Conservation (phyloP, 2,329 filamentous ascomycete species). For the Rhinocladiella similis region DNA sequence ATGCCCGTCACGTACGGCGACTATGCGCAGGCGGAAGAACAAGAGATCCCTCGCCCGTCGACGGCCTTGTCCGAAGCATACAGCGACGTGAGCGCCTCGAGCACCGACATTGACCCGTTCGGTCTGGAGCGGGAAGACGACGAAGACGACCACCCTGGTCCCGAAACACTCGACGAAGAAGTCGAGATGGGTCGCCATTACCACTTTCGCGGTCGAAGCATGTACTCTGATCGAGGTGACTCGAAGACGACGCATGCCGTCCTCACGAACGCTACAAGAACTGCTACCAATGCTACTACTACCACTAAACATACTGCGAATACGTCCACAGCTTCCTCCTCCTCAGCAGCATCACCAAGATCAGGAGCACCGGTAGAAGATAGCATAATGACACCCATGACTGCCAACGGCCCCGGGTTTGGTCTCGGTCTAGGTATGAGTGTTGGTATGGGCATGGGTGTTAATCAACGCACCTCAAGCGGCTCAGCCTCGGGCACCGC, state of each 20-base stretch:
- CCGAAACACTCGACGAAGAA: slow-evolving; percentile 26
- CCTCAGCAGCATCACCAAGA: not conserved
- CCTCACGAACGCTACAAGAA: too few species aligned
- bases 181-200: slow-evolving; percentile 21
- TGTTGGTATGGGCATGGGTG: too few species aligned
- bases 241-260: slow-evolving; percentile 2
- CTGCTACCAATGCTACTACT: too few species aligned
- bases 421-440: too few species aligned
- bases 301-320: not conserved
- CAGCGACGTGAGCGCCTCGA: slow-evolving; percentile 25
- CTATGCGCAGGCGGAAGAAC: slow-evolving; percentile 22
- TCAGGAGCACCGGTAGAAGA: not conserved
- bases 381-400: slow-evolving; percentile 7
- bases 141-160: slow-evolving; percentile 26
- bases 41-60: slow-evolving; percentile 23
- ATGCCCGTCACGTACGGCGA: slow-evolving; percentile 29
- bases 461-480: not conserved
- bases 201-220: slow-evolving; percentile 23
- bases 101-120: slow-evolving; percentile 30
- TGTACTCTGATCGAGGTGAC: slow-evolving; percentile 14
- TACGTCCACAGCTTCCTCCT: too few species aligned
- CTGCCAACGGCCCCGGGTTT: slow-evolving; percentile 12
- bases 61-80: slow-evolving; percentile 29
- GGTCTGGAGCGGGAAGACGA: slow-evolving; percentile 25
- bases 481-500: slow-evolving; percentile 17